Conservation (phyloP, 1,139 yeast genomes). For the Suhomyces panamericanus region DNA sequence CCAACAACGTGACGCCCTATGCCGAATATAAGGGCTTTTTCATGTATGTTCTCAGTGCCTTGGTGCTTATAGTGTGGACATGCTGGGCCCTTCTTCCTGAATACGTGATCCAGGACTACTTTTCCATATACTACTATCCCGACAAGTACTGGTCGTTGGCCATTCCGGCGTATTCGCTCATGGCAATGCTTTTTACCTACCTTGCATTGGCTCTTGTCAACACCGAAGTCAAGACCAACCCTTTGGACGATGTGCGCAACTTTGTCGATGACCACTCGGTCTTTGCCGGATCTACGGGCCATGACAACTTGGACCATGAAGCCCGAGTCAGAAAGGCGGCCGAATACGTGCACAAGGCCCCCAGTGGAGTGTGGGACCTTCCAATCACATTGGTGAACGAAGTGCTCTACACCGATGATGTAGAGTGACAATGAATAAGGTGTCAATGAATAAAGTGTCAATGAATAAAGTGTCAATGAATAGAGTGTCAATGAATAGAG, state of each 20-base stretch:
- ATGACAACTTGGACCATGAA: constrained; percentile 2
- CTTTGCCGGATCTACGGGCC: constrained; percentile 35
- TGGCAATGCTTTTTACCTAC: constrained; percentile 71
- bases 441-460: too few species aligned
- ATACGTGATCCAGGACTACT: constrained; percentile 40
- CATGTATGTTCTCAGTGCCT: constrained; percentile 60
- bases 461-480: too few species aligned
- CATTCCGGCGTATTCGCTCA: constrained; percentile 66
- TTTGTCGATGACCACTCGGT: constrained; percentile 70
- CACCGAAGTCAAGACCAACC: constrained; percentile 66
- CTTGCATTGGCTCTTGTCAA: constrained; percentile 70
- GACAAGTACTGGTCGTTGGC: constrained; percentile 88
- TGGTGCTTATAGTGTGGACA: constrained; percentile 54
- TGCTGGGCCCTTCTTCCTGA: constrained; percentile 74
- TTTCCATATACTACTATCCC: constrained; percentile 74
- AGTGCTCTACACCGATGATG: constrained; percentile 54
- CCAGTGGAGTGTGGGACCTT: constrained; percentile 84
- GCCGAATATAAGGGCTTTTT: constrained; percentile 85
- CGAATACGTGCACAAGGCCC: constrained; percentile 50
- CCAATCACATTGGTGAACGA: constrained; percentile 72
- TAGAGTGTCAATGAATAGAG: too few species aligned
- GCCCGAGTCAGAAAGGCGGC: constrained; percentile 20
- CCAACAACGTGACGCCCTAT: constrained; percentile 62
- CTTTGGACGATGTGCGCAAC: constrained; percentile 57
- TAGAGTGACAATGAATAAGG: too few species aligned